Evolutionary conservation across 176 grass and related monocot species (phyloP).

Genomic region (Ananas comosus): DNA sequence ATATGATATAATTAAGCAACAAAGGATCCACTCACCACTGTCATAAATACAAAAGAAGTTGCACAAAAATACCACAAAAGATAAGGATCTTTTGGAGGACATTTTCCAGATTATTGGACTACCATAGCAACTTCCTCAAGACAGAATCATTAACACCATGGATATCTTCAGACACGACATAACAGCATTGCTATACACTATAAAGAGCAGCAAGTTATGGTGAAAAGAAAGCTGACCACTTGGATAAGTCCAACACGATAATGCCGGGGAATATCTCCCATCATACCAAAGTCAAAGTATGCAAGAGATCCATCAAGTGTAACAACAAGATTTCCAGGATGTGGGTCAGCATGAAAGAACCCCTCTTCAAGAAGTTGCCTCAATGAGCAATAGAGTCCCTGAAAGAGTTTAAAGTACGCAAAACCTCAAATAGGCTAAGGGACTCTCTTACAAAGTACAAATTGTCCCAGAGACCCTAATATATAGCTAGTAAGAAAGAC

Average conservation of each 20-base stretch:
- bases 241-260: slow-evolving; percentile 95
- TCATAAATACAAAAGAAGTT: too few relatives aligned
- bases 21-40: too few relatives aligned
- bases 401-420: neutral
- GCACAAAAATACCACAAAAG: too few relatives aligned
- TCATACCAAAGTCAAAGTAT: slow-evolving; percentile 99
- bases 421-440: too few relatives aligned
- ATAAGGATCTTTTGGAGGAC: too few relatives aligned
- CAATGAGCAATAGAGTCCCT: slow-evolving; percentile 94
- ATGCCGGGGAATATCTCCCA: slow-evolving; percentile 96
- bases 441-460: too few relatives aligned
- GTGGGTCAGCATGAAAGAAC: slow-evolving; percentile 97
- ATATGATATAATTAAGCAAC: too few relatives aligned
- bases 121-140: too few relatives aligned
- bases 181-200: neutral
- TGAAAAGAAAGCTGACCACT: slow-evolving; percentile 42
- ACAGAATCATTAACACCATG: too few relatives aligned
- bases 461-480: too few relatives aligned
- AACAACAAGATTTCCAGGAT: slow-evolving; percentile 95
- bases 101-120: too few relatives aligned
- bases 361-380: slow-evolving; percentile 91
- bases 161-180: neutral
- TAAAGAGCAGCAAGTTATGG: neutral
- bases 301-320: slow-evolving; percentile 73
- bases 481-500: too few relatives aligned